A percentile compares a stretch with the other conserved stretches of the same genome.
phyloP scores from a whole-genome alignment of 257 asterid genomes.

The Mentha longifolia region DNA sequence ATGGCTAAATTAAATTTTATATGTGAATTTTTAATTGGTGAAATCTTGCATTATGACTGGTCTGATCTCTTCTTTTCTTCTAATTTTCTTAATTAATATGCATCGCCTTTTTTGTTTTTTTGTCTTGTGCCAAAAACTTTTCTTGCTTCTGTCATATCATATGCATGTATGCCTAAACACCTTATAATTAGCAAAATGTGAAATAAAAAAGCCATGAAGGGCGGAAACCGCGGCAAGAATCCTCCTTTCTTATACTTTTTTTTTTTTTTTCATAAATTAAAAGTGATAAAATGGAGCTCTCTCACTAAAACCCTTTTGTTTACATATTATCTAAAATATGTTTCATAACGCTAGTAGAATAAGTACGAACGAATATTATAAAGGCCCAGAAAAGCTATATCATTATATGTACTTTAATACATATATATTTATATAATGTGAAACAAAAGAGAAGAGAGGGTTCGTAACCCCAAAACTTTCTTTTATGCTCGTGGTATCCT shows the following conservation, averaged over 20 bases:
- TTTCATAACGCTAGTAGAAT: conserved; percentile 7
- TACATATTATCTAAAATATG: conserved; percentile 28
- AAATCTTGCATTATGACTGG: no score
- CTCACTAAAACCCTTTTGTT: conserved; percentile 36
- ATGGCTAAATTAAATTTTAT: background rate
- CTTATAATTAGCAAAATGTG: conserved; percentile 23
- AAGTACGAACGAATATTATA: conserved; percentile 44
- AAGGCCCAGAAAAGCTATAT: conserved; percentile 44
- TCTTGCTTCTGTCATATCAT: conserved; percentile 26
- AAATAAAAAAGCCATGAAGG: conserved; percentile 40
- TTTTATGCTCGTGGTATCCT: conserved; percentile 48
- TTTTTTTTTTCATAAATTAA: conserved; percentile 42
- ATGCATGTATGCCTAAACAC: conserved; percentile 28
- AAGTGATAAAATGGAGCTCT: conserved; percentile 40
- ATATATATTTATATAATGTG: background rate
- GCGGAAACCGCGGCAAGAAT: conserved; percentile 51
- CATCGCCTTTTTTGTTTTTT: conserved; percentile 1
- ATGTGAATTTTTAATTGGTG: background rate
- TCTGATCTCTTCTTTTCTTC: background rate
- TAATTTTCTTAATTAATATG: conserved; percentile 13
- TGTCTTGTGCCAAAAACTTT: conserved; percentile 15
- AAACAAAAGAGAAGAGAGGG: conserved; percentile 25
- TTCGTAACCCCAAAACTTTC: conserved; percentile 32
- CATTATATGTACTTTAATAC: conserved; percentile 38
- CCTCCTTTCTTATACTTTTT: conserved; percentile 43